These are phyloP conservation scores for Pichia sp. DNA, from an alignment of 1,139 yeast genomes.

Conservation along the genomic window DNA sequence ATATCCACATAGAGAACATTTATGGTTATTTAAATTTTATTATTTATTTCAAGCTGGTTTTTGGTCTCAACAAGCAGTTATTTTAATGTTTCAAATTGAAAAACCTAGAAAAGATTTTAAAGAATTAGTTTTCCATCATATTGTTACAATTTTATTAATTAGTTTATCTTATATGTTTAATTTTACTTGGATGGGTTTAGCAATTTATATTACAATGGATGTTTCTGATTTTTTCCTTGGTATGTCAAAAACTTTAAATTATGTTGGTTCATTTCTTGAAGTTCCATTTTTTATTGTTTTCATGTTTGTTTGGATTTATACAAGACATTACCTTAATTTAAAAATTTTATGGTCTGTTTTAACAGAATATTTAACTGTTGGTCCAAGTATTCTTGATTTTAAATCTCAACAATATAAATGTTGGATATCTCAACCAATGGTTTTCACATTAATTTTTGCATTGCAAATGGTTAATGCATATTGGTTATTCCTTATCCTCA, in stretches of 20 bases:
- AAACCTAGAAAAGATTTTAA: conserved; percentile 91
- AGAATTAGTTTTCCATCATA: conserved; percentile 89
- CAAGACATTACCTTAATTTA: conserved; percentile 81
- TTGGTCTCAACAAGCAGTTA: conserved; percentile 94
- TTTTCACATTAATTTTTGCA: conserved; percentile 68
- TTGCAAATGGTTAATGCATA: conserved; percentile 79
- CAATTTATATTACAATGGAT: conserved; percentile 92
- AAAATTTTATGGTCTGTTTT: conserved; percentile 80
- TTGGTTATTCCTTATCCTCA: conserved; percentile 78
- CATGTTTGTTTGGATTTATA: conserved; percentile 71
- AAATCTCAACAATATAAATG: conserved; percentile 94
- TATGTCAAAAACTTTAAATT: conserved; percentile 74
- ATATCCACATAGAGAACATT: conserved; percentile 81
- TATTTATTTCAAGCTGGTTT: conserved; percentile 92
- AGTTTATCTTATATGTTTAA: conserved; percentile 91
- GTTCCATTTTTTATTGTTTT: conserved; percentile 67
- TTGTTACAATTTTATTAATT: conserved; percentile 83
- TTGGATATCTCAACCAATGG: conserved; percentile 89
- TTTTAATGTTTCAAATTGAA: conserved; percentile 77
- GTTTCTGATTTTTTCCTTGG: conserved; percentile 87
- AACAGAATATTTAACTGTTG: conserved; percentile 82
- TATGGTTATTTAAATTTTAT: conserved; percentile 64
- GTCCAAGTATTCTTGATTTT: conserved; percentile 76
- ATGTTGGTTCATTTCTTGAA: conserved; percentile 60
- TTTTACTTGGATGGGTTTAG: conserved; percentile 92